A percentile compares a stretch with the other conserved stretches of the same genome.
phyloP scores from a whole-genome alignment of 1,284 basidiomycete species.

The Polyporus tsugae region DNA sequence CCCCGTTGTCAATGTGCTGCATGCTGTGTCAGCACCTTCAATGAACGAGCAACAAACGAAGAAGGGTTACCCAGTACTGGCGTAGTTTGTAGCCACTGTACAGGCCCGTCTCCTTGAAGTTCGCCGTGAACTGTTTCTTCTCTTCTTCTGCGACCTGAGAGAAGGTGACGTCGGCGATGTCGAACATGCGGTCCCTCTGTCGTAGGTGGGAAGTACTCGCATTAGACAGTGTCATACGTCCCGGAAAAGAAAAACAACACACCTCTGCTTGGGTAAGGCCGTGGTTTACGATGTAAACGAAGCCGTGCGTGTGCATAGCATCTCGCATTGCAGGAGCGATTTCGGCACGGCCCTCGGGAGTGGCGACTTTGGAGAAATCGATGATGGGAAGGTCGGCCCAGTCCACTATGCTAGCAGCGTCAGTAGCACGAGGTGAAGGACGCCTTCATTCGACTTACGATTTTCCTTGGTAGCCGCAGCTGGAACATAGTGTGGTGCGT shows the following conservation, averaged over 20 bases:
- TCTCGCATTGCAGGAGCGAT: constrained; percentile 60
- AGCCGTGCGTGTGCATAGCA: constrained; percentile 67
- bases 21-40: not conserved
- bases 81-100: constrained; percentile 69
- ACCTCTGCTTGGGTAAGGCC: constrained; percentile 57
- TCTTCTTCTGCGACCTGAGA: constrained; percentile 60
- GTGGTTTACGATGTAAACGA: constrained; percentile 69
- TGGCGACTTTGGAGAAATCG: constrained; percentile 61
- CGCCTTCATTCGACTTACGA: constrained; percentile 38
- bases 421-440: not conserved
- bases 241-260: not conserved
- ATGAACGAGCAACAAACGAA: not conserved
- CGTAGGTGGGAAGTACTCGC: not conserved
- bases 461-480: constrained; percentile 44
- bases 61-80: constrained; percentile 57
- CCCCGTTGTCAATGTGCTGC: constrained; percentile 64
- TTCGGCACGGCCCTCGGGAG: constrained; percentile 52
- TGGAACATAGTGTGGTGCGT: constrained; percentile 45
- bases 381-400: constrained; percentile 73
- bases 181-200: constrained; percentile 57
- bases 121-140: constrained; percentile 58
- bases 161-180: constrained; percentile 71
- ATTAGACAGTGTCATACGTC: not conserved
- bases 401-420: constrained; percentile 51
- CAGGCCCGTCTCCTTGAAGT: constrained; percentile 58